Evolutionary conservation across 1,284 basidiomycete genomes (phyloP).

Genomic region (Meira nashicola): DNA sequence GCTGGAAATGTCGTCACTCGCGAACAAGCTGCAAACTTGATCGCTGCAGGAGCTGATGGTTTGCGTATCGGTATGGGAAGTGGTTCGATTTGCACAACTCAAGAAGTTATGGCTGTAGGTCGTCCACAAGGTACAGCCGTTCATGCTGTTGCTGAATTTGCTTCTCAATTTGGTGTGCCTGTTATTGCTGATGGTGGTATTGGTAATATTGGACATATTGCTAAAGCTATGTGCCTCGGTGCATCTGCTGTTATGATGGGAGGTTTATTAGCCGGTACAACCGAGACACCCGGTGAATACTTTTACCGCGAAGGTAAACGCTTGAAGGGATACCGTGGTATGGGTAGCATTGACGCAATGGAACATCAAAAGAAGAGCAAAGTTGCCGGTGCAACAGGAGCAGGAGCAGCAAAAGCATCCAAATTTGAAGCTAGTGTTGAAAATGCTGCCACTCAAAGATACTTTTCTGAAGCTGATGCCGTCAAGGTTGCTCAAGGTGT

Average conservation of each 20-base stretch:
- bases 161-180: conserved; percentile 86
- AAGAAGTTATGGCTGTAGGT: conserved; percentile 99
- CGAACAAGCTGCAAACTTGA: conserved; percentile 90
- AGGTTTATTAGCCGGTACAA: conserved; percentile 87
- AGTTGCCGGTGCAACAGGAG: conserved; percentile 53
- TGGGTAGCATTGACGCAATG: conserved; percentile 67
- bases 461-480: conserved; percentile 90
- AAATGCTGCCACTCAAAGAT: conserved; percentile 92
- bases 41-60: conserved; percentile 88
- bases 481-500: conserved; percentile 94
- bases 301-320: conserved; percentile 98
- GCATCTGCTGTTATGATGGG: conserved; percentile 99
- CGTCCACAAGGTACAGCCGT: conserved; percentile 96
- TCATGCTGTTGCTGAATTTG: conserved; percentile 88
- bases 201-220: conserved; percentile 91
- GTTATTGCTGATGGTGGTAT: conserved; percentile 98
- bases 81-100: conserved; percentile 97
- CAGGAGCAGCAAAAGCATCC: conserved; percentile 58
- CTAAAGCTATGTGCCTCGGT: conserved; percentile 90
- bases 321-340: conserved; percentile 96
- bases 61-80: conserved; percentile 95
- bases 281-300: conserved; percentile 96
- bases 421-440: conserved; percentile 59
- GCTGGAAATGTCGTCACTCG: conserved; percentile 97
- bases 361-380: conserved; percentile 48